Conservation (phyloP, 371 early-diverging fungal species). For the Mortierella sp. region DNA sequence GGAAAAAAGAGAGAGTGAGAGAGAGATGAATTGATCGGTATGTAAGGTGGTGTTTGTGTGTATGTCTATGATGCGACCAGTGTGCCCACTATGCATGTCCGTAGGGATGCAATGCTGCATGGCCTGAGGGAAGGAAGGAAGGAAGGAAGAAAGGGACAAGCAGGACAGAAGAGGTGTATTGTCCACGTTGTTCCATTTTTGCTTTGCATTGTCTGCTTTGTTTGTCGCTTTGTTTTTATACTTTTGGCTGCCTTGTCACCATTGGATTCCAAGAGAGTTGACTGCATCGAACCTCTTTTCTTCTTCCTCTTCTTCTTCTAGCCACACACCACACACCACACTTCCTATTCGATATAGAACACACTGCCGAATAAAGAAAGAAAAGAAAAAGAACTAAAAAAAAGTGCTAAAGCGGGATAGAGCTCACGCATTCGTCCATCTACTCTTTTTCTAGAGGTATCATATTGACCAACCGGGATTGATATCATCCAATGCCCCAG, state of each 20-base stretch:
- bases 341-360: too few species aligned
- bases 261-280: too few species aligned
- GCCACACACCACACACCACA: background rate
- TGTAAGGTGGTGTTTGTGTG: background rate
- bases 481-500: constrained; percentile 1
- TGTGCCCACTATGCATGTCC: background rate
- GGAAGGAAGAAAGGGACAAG: background rate
- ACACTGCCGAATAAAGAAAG: background rate
- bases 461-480: background rate
- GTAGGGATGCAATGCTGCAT: background rate
- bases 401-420: too few species aligned
- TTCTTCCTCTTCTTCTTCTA: too few species aligned
- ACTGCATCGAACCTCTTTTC: too few species aligned
- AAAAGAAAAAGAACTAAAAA: background rate
- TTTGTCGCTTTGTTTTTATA: too few species aligned
- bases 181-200: background rate
- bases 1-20: background rate
- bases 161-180: background rate
- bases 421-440: background rate
- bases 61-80: background rate
- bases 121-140: background rate
- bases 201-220: background rate
- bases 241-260: too few species aligned
- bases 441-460: background rate
- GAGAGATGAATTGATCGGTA: background rate